Percentiles rank a stretch among this genome's conserved stretches.
phyloP scores from a whole-genome alignment of 805 yeast species.

The Ogataea ramenticola region DNA sequence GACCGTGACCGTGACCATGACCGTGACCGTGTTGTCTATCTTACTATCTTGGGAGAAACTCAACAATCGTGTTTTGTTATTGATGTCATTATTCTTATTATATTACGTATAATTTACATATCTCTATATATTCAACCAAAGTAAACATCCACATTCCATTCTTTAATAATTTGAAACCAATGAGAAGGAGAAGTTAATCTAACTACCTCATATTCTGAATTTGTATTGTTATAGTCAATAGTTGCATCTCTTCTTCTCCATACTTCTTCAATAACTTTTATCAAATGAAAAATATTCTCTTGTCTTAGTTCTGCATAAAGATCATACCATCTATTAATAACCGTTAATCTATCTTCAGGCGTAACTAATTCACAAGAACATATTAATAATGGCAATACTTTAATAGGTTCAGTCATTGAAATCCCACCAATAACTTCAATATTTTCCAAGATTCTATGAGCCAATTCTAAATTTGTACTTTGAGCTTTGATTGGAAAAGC shows the following conservation, averaged over 20 bases:
- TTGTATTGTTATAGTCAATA: too few relatives aligned
- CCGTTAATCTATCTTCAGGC: too few relatives aligned
- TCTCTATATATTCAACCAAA: not conserved
- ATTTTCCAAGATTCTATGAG: not conserved
- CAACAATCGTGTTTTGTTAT: too few relatives aligned
- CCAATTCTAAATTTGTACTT: not conserved
- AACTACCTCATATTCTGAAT: not conserved
- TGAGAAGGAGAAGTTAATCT: too few relatives aligned
- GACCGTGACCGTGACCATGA: too few relatives aligned
- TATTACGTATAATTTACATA: too few relatives aligned
- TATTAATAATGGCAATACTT: too few relatives aligned
- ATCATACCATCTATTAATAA: constrained; percentile 6
- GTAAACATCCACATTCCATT: not conserved
- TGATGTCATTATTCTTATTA: too few relatives aligned
- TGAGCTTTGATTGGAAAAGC: constrained; percentile 8
- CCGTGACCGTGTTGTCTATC: too few relatives aligned
- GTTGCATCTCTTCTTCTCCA: constrained; percentile 9
- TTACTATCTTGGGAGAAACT: too few relatives aligned
- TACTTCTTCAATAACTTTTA: constrained; percentile 8
- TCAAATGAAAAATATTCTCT: constrained; percentile 7
- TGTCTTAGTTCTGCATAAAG: constrained; percentile 10
- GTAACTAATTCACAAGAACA: too few relatives aligned
- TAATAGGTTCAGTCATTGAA: constrained; percentile 5
- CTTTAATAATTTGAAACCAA: too few relatives aligned
- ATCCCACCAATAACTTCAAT: constrained; percentile 3